These are phyloP conservation scores for Kondoa subrosea DNA, from an alignment of 768 basidiomycete species.

Conservation along the genomic window DNA sequence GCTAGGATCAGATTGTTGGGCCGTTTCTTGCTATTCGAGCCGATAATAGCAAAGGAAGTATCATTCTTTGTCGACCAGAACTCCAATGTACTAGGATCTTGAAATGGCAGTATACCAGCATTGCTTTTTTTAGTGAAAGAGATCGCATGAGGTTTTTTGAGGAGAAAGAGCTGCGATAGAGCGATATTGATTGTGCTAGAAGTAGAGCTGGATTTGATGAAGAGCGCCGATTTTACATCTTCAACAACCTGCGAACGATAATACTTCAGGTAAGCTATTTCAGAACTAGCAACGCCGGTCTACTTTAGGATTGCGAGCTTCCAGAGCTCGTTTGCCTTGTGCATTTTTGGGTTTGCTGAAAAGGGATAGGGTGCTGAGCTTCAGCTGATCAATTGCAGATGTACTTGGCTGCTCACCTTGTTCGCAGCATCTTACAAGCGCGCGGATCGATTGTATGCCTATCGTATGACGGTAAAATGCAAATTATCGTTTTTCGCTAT, in stretches of 20 bases:
- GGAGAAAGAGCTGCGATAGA: conserved; percentile 82
- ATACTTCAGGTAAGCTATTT: background rate
- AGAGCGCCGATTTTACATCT: conserved; percentile 63
- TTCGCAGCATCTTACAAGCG: conserved; percentile 2
- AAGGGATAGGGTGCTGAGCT: background rate
- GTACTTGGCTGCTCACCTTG: background rate
- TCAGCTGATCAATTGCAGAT: background rate
- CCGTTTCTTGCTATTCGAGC: conserved; percentile 83
- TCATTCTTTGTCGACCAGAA: conserved; percentile 94
- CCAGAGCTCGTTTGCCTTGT: conserved; percentile 72
- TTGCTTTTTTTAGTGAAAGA: conserved; percentile 83
- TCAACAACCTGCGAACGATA: conserved; percentile 42
- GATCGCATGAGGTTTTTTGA: conserved; percentile 79
- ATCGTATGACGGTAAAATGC: no score
- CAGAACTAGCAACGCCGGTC: conserved; percentile 16
- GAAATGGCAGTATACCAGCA: conserved; percentile 63
- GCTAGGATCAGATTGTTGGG: conserved; percentile 73
- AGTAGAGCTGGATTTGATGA: conserved; percentile 73
- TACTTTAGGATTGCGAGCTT: conserved; percentile 72
- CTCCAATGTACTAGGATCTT: conserved; percentile 60
- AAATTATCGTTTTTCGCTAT: no score
- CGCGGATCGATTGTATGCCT: no score
- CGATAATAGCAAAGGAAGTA: conserved; percentile 73
- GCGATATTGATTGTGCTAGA: conserved; percentile 61
- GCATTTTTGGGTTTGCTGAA: conserved; percentile 84